Base-by-base conservation (phyloP, 2,329 filamentous ascomycete species). In the Ceratocystis papillata region DNA sequence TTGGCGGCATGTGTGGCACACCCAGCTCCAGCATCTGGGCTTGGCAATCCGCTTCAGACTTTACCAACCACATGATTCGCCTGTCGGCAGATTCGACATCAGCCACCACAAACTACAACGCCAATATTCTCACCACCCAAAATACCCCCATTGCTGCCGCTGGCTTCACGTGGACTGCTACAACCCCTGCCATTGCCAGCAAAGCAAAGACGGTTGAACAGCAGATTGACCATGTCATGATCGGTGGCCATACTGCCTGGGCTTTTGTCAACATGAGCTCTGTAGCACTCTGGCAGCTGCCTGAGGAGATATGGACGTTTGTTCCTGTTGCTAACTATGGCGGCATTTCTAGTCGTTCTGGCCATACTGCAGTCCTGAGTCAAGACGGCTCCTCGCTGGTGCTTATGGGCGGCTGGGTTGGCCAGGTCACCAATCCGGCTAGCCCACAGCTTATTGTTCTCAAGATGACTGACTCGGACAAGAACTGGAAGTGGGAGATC, bases 261-360 rank as follows among this genome's bases (percentile, higher is more conserved):
- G 92, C 91, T 0, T 96, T 96, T 73, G 87, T 96, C 76, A 96
- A 96, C 74, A 96, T 96, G 87, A 95, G 90, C 66, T 89, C 90
- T 55, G 84, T 93, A 1, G 93, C 91, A 0, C 78, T 96, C 1
- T 96, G 92, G 80, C 92, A 86, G 65, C 78, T 96, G 5, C 93
- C 93, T 0, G 88, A 95, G 71, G 86, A 91, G 72, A 87, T 83
- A 64, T 97, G 93, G 93, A 87, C 84, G 33, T 96, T 93, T 73
- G 78, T 95, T 30, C 79, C 81, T 1, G 69, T 73, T 0, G 70
- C 69, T 53, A 44, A 68, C 7, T 15, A 63, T 1, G 67, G 71
- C 1, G 75, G 75, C 0, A 79, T 95, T 5, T 88, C 96, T 70
- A 90, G 90, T 46, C 81, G 94, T 65, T 96, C 92, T 3, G 94